These are phyloP conservation scores for Ascochyta viciae-villosae DNA, from an alignment of 2,329 filamentous ascomycete genomes.

Conservation along the genomic window DNA sequence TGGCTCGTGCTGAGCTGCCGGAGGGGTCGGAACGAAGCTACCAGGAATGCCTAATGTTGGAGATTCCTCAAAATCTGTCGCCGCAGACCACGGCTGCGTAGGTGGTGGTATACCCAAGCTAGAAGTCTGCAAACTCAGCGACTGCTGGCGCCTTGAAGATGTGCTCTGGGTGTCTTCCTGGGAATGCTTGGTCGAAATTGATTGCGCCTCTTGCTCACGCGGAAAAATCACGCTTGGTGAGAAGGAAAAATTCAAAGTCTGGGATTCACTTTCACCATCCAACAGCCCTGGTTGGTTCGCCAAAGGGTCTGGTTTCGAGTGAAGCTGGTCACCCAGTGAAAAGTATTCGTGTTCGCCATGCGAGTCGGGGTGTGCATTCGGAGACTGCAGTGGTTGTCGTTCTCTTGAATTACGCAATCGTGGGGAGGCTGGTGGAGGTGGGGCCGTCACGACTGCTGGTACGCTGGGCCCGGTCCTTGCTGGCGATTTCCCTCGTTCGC, in stretches of 20 bases:
- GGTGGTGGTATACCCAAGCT: slow-evolving; percentile 37
- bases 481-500: slow-evolving; percentile 42
- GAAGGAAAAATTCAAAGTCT: slow-evolving; percentile 19
- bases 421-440: slow-evolving; percentile 41
- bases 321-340: slow-evolving; percentile 18
- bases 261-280: slow-evolving; percentile 19
- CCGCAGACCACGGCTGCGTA: slow-evolving; percentile 42
- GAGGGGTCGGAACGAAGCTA: slow-evolving; percentile 58
- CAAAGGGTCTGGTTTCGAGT: slow-evolving; percentile 4
- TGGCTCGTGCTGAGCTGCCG: slow-evolving; percentile 17
- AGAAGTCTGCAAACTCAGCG: slow-evolving; percentile 38
- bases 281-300: slow-evolving; percentile 10
- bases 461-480: slow-evolving; percentile 35
- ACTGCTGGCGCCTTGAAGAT: slow-evolving; percentile 22
- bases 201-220: slow-evolving; percentile 13
- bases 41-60: slow-evolving; percentile 73
- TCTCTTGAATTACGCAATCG: slow-evolving; percentile 46
- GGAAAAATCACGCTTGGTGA: slow-evolving; percentile 10
- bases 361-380: slow-evolving; percentile 27
- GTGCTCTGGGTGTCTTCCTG: slow-evolving; percentile 6
- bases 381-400: slow-evolving; percentile 39
- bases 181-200: not conserved
- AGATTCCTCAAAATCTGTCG: slow-evolving; percentile 63
- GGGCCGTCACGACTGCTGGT: slow-evolving; percentile 39
- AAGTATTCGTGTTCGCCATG: slow-evolving; percentile 38